Base-by-base conservation (phyloP, 2,329 filamentous ascomycete species). In the Colletotrichum brevisporum region DNA sequence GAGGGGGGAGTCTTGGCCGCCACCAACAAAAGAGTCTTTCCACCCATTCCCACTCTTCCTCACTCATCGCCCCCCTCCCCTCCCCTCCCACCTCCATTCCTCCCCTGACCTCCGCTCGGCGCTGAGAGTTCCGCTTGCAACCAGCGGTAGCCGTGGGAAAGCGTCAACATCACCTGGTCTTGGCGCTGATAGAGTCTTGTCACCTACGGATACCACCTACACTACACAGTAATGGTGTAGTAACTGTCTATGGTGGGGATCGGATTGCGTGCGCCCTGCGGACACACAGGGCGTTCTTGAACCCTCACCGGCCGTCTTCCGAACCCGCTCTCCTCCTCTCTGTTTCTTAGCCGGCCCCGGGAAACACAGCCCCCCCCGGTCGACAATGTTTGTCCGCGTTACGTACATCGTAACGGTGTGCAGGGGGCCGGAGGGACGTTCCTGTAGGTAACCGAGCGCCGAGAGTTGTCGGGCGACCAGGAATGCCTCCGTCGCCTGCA, bases 1-100 rank as follows among this genome's bases (percentile, higher is more conserved):
- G 21, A 45, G 18, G 26, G 24, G 39, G 51, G 36, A n/a, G 57
- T 31, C 66, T 69, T 69, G 66, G 66, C 66, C 24, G 62, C 21
- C 47, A 18, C 31, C 31, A 36, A 36, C 31, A 36, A 36, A 36
- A 36, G 31, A 50, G 41, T 52, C 15, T 60, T 69, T 67, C 26
- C 55, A 59, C 50, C 24, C 50, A 31, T 27, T 31, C 51, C 62
- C 66, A 43, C 66, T 15, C 36, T 51, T 54, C 48, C 31, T 36
- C 31, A 36, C 31, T 36, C 31, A 36, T 36, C 31, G n/a, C n/a
- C 31, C 31, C 31, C 31, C 8, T 36, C 31, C 31, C 31, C 10
- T 10, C 50, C 48, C 24, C 36, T 18, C 21, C 9, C 47, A 36
- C 8, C 43, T 6, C 6, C 43, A 10, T 16, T n/a, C 43, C 12